Base-by-base conservation (phyloP, 2,329 filamentous ascomycete species). In the Pseudogymnoascus verrucosus region DNA sequence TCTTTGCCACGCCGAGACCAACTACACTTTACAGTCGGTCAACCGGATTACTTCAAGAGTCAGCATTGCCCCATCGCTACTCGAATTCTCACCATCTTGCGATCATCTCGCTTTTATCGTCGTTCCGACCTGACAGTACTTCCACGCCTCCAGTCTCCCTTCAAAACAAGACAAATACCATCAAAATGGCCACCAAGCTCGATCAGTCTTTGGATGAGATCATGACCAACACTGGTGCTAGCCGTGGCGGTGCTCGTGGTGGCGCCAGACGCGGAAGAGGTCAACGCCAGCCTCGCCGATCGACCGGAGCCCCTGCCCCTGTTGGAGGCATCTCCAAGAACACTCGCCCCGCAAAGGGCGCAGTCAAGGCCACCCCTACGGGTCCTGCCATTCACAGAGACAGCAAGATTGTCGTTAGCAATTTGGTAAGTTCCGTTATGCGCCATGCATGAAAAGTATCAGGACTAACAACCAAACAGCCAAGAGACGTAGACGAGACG, bases 391-490 rank as follows among this genome's bases (percentile, higher is more conserved):
- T 81, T 66, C 80, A 81, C 72, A 87, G 86, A 73, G 91, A 96
- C 71, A 96, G 91, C 84, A 98, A 97, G 82, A 93, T 98, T 80
- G 90, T 96, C 78, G 93, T 99, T 80, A 96, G 91, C 88, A 96
- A 96, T 82, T 85, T 99, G 84, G 93, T 97, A 89, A 78, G 92
- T 78, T 67, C 36, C 34, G 26, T 28, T 28, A 2, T 71, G 10
- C 7, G 19, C 16, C 12, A 37, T 26, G 19, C 2, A 40, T 59
- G 54, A 2, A 34, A 10, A 40, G 4, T 34, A 21, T 40, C 28
- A 10, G n/a, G 36, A 19, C 54, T 66, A 67, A 68, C 42, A 34
- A 57, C 60, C 51, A 16, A 59, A 57, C 70, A 98, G 91, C 95
- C 95, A 77, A 88, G 89, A 82, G 95, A 99, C 87, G 92, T 99